Evolutionary conservation across 2,329 filamentous ascomycete species (phyloP), one percentile per base, ranked within the genome.

Genomic region (Penicillium hordei): DNA sequence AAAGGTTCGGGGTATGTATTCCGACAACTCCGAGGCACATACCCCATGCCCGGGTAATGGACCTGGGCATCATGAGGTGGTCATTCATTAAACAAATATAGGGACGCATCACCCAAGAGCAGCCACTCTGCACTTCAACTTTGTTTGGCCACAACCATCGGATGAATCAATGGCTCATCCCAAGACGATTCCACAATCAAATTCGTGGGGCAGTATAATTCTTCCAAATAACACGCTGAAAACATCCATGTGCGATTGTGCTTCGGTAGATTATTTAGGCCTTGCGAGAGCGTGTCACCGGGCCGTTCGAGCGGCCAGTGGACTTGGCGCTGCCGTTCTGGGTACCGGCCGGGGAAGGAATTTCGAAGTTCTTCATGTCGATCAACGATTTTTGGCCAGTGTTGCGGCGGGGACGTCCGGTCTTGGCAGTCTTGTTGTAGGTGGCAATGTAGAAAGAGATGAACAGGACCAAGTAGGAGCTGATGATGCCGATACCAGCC

Each of bases 381-480:
- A 93, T 90, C 51, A 94, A 79, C 58, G 87, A 86, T 82, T 93
- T 94, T 78, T 90, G 93, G 70, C 90, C 90, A 68, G 88, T 92
- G 70, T 79, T 79, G 67, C 76, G 73, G 62, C 74, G 76, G 58
- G 74, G 77, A 34, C 78, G 75, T 54, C 75, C 74, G 39, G 71
- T 65, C 67, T 78, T 75, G 61, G 66, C 66, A 38, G 83, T 86
- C 83, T 92, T 93, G 73, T 85, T 86, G 76, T 99, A 99, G 61
- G 93, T 99, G 65, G 92, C 92, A 68, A 96, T 84, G 85, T 97
- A 99, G 88, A 99, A 99, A 51, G 89, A 93, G 80, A 99, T 96
- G 87, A 99, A 99, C 67, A 99, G 90, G 63, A 97, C 84, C 59
- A 99, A 86, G 86, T 97, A 99, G 33, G 91, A 96, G 79, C 86